Percentiles rank a stretch among this genome's conserved stretches.
phyloP scores from a whole-genome alignment of 495 filamentous ascomycete species.

The Bacidia gigantensis region DNA sequence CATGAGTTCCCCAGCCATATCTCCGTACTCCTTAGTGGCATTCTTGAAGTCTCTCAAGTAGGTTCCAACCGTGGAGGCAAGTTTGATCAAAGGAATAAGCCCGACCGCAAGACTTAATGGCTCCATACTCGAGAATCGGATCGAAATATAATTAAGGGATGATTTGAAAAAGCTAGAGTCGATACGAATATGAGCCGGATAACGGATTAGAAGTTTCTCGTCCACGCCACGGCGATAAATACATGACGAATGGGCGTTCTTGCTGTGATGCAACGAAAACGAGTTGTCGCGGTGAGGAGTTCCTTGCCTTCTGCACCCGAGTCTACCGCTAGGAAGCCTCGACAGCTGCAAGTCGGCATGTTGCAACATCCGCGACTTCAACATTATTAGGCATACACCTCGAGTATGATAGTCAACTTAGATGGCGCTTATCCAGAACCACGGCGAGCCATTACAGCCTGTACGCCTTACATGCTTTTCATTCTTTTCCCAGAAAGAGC shows the following conservation, averaged over 20 bases:
- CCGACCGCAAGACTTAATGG: neutral
- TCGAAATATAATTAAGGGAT: neutral
- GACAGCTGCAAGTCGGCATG: too few relatives aligned
- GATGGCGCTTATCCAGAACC: too few relatives aligned
- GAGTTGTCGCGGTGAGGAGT: neutral
- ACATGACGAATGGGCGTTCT: neutral
- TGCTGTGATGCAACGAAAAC: neutral
- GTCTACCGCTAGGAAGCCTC: too few relatives aligned
- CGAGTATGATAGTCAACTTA: too few relatives aligned
- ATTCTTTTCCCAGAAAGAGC: too few relatives aligned
- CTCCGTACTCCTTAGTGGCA: neutral
- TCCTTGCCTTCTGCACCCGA: too few relatives aligned
- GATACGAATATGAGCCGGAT: neutral
- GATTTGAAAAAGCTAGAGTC: neutral
- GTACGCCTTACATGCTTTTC: too few relatives aligned
- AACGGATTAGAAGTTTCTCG: neutral
- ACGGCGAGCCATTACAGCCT: too few relatives aligned
- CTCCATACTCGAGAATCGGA: neutral
- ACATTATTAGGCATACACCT: too few relatives aligned
- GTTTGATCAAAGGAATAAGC: neutral
- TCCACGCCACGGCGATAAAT: neutral
- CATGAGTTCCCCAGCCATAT: neutral
- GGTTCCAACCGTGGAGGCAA: neutral
- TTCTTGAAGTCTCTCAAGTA: neutral
- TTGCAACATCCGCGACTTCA: too few relatives aligned